phyloP scores from a whole-genome alignment of 1,139 yeast genomes.

The Kodamaea fungicola region DNA sequence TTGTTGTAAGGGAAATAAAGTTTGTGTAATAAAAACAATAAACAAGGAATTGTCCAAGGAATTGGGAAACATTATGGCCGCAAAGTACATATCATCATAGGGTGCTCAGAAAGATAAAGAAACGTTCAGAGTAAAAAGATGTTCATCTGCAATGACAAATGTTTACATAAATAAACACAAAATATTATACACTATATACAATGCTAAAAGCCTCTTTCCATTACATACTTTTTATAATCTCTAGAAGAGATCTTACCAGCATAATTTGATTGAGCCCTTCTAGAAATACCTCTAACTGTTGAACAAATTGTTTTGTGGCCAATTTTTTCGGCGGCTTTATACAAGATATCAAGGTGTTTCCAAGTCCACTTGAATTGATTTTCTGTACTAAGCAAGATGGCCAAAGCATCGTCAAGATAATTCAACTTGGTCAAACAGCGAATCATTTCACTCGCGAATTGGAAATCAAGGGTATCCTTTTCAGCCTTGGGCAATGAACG shows the following conservation, averaged over 20 bases:
- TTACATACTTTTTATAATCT: constrained; percentile 29
- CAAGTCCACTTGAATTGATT: constrained; percentile 73
- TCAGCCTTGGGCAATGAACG: constrained; percentile 30
- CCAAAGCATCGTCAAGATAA: constrained; percentile 65
- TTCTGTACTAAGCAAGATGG: constrained; percentile 62
- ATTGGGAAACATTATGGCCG: too few relatives aligned
- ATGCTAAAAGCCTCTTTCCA: constrained; percentile 29
- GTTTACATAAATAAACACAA: background rate
- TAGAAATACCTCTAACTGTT: constrained; percentile 32
- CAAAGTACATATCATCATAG: too few relatives aligned
- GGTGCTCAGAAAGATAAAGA: too few relatives aligned
- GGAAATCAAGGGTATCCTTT: constrained; percentile 57
- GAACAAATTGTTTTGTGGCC: constrained; percentile 44
- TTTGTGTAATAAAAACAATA: too few relatives aligned
- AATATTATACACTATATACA: constrained; percentile 9
- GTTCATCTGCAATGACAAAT: too few relatives aligned
- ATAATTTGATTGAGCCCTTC: constrained; percentile 30
- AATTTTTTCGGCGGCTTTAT: constrained; percentile 43
- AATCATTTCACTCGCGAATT: constrained; percentile 67
- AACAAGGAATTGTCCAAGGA: too few relatives aligned
- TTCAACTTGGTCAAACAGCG: constrained; percentile 49
- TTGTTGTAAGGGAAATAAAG: too few relatives aligned
- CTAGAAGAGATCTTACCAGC: constrained; percentile 39
- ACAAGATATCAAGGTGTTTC: constrained; percentile 47
- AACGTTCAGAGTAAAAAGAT: too few relatives aligned